Base-by-base conservation (phyloP, 768 basidiomycete genomes). In the Tricholoma bakamatsutake region DNA sequence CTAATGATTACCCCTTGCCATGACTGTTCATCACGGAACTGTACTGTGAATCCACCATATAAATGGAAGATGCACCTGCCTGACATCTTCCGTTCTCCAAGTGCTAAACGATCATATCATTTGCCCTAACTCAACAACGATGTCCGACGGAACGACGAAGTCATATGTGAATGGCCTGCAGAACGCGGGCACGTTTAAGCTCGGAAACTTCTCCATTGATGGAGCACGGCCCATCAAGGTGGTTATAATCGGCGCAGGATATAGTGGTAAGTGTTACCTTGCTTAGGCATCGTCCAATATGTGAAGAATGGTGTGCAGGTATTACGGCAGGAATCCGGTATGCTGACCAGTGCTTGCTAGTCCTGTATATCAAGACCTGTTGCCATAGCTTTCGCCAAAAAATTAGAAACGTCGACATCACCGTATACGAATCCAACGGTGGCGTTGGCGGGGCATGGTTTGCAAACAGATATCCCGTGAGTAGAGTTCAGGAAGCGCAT, bases 401-500 rank as follows among this genome's bases (percentile, higher is more conserved):
- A 30, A 69, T 85, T 11, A 73, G 73, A 46, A 84, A 85, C 57
- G 56, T 85, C 12, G 69, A 80, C 17, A 63, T 87, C 4, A 75
- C 74, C 0, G 77, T 85, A 13, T 86, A 84, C 62, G 85, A 87
- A 54, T 80, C 81, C 55, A 75, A 78, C 50, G 67, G 73, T n/a
- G 79, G 76, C 1, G 71, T 87, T 21, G 85, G 84, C 9, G 85
- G 85, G 2, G 79, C 82, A 2, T 87, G 85, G 85, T 79, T 71
- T 59, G 67, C 69, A 8, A 84, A 83, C 55, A 73, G 65, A 54
- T 84, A 83, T 62, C 81, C 81, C 4, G 80, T 80, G 48, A 62
- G 74, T 62, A 10, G 30, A 4, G 15, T 31, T 28, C 28, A 28
- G 24, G 54, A 37, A 33, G 27, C 55, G n/a, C 42, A 10, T 33